Evolutionary conservation across 306 rosid species (phyloP), one percentile per base, ranked within the genome.

Genomic region (Acacia confusa): DNA sequence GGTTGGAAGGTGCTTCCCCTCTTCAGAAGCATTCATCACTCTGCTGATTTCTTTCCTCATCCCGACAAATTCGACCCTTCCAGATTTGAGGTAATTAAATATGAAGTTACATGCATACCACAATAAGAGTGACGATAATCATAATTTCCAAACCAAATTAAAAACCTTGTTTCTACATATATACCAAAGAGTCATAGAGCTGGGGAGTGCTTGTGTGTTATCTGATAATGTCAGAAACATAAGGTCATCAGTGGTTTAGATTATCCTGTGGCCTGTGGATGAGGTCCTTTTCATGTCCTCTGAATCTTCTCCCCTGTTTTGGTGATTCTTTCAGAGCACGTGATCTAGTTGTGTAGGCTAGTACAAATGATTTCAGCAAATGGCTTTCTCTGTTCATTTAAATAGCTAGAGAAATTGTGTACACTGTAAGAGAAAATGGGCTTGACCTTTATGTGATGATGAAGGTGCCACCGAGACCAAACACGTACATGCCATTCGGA

Each of bases 1-100:
- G 97, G 98, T 74, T 94, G 98, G 98, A 94, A 94, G 84, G 97
- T 94, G 57, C 97, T 94, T 78, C 98, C 98, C 13, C 92, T 94
- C 48, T 94, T 94, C 91, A 88, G 97, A 94, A 90, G 78, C 87
- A 94, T 94, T 87, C 98, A 94, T 67, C 95, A 92, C 81, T 88
- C 81, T 72, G 75, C 94, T 45, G 86, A 89, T 77, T 88, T 90
- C 85, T 94, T 92, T 86, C 93, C 97, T 70, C 92, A 90, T 1
- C 97, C 97, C n/a, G 78, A 92, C 11, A 94, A 89, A 78, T 94
- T 92, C 68, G 97, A 91, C 85, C 98, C 98, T 66, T 92, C 98
- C 68, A 89, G 97, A 90, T 92, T 94, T 70, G 94, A 92, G 98
- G 98, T 93, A 78, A 57, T 63, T 93, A 76, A 48, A 58, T 25